Percentiles rank a stretch among this genome's conserved stretches.
Evolutionary conservation across 2,329 filamentous ascomycete genomes (phyloP).

Genomic region (Ascocoryne sarcoides): DNA sequence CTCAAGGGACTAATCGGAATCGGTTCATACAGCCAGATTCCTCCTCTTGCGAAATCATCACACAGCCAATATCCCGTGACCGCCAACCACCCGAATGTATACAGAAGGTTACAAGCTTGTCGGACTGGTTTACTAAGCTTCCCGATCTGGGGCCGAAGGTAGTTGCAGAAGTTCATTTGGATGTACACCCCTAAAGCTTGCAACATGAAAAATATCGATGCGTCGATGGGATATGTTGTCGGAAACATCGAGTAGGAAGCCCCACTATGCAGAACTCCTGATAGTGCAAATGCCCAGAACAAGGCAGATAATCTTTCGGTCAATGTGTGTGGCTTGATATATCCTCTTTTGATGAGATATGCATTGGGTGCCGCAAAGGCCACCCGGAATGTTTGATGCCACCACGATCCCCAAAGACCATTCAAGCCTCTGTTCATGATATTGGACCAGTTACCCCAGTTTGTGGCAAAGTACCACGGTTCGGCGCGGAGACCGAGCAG

Average conservation of each 20-base stretch:
- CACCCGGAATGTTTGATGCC: constrained; percentile 84
- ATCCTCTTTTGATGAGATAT: constrained; percentile 35
- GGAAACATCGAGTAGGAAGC: constrained; percentile 62
- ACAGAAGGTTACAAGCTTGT: constrained; percentile 49
- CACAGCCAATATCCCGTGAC: constrained; percentile 56
- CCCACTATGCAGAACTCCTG: constrained; percentile 59
- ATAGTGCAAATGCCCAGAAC: constrained; percentile 53
- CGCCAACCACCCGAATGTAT: constrained; percentile 59
- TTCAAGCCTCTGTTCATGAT: constrained; percentile 62
- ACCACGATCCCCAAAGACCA: constrained; percentile 78
- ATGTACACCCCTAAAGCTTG: constrained; percentile 57
- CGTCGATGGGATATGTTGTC: constrained; percentile 39
- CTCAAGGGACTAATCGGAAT: constrained; percentile 68
- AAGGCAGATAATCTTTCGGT: constrained; percentile 30
- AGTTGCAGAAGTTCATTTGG: constrained; percentile 40
- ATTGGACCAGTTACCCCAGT: constrained; percentile 43
- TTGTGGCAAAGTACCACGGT: constrained; percentile 52
- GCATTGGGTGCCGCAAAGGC: constrained; percentile 55
- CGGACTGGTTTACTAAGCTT: constrained; percentile 38
- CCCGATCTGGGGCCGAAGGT: constrained; percentile 28
- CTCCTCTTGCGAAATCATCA: constrained; percentile 66
- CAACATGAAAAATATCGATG: constrained; percentile 62
- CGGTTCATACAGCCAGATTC: constrained; percentile 74
- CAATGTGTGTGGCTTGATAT: constrained; percentile 31
- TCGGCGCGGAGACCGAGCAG: constrained; percentile 46